phyloP scores from a whole-genome alignment of 768 basidiomycete species.

The Lactifluus volemus region DNA sequence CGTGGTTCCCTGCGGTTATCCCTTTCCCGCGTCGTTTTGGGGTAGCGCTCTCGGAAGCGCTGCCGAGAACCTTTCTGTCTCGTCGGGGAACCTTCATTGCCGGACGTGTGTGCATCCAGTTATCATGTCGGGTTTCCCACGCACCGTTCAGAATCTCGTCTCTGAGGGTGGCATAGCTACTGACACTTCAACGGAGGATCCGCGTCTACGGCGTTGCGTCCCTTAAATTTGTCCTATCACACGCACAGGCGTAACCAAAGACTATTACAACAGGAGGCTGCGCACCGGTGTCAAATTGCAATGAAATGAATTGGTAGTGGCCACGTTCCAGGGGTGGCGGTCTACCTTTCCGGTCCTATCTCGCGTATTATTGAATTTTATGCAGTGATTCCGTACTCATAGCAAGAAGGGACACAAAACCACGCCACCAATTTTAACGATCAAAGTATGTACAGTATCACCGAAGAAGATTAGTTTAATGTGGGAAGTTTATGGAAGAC shows the following conservation, averaged over 20 bases:
- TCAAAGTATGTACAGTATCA: neutral
- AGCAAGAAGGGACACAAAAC: neutral
- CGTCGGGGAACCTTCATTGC: conserved; percentile 39
- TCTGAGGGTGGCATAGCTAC: neutral
- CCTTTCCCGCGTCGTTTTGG: conserved; percentile 43
- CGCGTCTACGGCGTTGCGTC: neutral
- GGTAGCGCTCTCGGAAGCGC: conserved; percentile 28
- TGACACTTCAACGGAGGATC: neutral
- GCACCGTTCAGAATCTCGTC: neutral
- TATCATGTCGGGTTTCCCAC: neutral
- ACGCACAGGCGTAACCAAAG: neutral
- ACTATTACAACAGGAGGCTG: neutral
- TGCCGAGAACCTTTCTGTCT: conserved; percentile 31
- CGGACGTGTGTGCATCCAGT: neutral
- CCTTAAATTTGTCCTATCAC: neutral
- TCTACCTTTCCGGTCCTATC: neutral
- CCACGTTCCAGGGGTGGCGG: neutral
- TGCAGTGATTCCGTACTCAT: neutral
- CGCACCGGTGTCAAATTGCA: neutral
- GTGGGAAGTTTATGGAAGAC: neutral
- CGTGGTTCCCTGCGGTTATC: conserved; percentile 36
- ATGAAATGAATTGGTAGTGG: neutral
- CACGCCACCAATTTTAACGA: neutral
- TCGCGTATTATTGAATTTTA: neutral
- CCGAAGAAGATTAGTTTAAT: neutral